Evolutionary conservation across 1,139 yeast genomes (phyloP).

Genomic region (Saccharomyces hybrid): DNA sequence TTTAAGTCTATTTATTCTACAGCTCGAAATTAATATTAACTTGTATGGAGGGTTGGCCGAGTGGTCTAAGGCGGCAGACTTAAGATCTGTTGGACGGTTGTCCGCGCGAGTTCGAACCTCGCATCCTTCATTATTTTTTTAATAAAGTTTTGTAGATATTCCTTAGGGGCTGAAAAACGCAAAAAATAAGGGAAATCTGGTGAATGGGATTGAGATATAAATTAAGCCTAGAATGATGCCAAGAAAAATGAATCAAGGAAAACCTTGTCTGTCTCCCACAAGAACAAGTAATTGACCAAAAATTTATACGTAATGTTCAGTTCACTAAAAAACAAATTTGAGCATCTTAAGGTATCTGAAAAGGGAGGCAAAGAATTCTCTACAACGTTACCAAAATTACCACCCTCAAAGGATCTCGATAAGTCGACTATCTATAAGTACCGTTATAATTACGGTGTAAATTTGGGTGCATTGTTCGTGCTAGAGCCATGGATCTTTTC

Average conservation of each 20-base stretch:
- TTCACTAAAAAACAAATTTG: slow-evolving; percentile 1
- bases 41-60: slow-evolving; percentile 20
- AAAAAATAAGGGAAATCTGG: background rate
- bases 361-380: background rate
- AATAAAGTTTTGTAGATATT: slow-evolving; percentile 14
- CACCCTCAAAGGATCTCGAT: slow-evolving; percentile 32
- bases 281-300: background rate
- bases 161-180: background rate
- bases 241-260: too few species aligned
- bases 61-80: slow-evolving; percentile 29
- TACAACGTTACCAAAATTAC: slow-evolving; percentile 3
- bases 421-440: slow-evolving; percentile 51
- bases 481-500: slow-evolving; percentile 70
- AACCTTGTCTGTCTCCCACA: background rate
- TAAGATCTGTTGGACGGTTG: slow-evolving; percentile 28
- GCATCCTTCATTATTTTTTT: slow-evolving; percentile 54
- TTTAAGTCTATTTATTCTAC: too few species aligned
- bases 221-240: too few species aligned
- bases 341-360: background rate
- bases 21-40: too few species aligned
- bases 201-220: too few species aligned
- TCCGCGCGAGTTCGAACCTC: slow-evolving; percentile 83
- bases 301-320: background rate
- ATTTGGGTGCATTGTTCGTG: slow-evolving; percentile 77
- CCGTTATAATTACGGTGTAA: slow-evolving; percentile 75